Percentiles rank a stretch among this genome's conserved stretches.
These are phyloP conservation scores for Oryza longistaminata DNA, from an alignment of 176 grass and related monocot species.

Conservation along the genomic window DNA sequence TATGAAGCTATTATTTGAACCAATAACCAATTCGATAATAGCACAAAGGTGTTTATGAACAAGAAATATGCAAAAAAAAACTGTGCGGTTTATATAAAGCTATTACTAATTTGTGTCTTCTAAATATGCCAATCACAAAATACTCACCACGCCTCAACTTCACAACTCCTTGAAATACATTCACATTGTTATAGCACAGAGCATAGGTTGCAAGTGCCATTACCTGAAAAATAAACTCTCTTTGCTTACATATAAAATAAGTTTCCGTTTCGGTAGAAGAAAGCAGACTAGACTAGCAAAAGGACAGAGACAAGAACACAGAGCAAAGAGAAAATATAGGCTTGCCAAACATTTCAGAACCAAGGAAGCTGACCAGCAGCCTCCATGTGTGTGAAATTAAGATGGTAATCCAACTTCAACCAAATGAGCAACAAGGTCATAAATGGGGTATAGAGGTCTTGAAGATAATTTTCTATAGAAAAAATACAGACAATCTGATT, in stretches of 20 bases:
- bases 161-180: conserved; percentile 68
- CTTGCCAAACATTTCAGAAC: background rate
- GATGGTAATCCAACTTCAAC: background rate
- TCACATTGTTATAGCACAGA: conserved; percentile 65
- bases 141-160: conserved; percentile 74
- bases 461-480: background rate
- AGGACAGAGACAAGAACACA: conserved; percentile 14
- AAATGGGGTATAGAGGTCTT: no score
- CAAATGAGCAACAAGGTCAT: background rate
- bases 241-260: background rate
- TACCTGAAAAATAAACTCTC: conserved; percentile 40
- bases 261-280: background rate
- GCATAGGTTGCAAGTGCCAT: conserved; percentile 75
- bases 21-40: background rate
- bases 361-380: background rate
- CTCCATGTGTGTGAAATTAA: background rate
- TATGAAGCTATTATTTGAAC: background rate
- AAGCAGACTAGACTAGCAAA: background rate
- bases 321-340: background rate
- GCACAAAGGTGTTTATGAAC: background rate
- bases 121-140: conserved; percentile 17
- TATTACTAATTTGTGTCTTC: background rate
- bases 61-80: background rate
- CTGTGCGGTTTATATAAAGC: background rate
- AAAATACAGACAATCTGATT: background rate